Percentiles rank a stretch among this genome's conserved stretches.
Evolutionary conservation across 1,139 yeast species (phyloP).

Genomic region (Kodamaea ohmeri): DNA sequence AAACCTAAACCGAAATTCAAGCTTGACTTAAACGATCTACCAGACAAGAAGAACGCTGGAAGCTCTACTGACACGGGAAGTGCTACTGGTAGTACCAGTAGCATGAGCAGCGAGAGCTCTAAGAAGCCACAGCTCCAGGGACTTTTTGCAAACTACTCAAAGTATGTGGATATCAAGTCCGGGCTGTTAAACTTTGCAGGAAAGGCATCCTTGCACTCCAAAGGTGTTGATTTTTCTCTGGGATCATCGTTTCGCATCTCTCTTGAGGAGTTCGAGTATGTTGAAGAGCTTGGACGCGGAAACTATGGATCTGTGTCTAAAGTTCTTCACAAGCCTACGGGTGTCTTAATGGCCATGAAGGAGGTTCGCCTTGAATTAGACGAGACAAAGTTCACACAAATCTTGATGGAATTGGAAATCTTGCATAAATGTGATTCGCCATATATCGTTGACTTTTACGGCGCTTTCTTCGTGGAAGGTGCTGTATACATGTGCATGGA

Average conservation of each 20-base stretch:
- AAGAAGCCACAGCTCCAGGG: slow-evolving; percentile 40
- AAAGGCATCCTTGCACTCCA: slow-evolving; percentile 85
- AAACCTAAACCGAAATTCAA: slow-evolving; percentile 41
- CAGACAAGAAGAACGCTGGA: slow-evolving; percentile 11
- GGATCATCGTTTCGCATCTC: slow-evolving; percentile 88
- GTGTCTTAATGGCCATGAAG: slow-evolving; percentile 93
- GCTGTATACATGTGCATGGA: slow-evolving; percentile 99
- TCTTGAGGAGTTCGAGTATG: slow-evolving; percentile 77
- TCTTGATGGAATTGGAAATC: slow-evolving; percentile 91
- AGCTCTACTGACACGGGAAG: background rate
- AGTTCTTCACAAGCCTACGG: slow-evolving; percentile 92
- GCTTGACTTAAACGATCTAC: slow-evolving; percentile 27
- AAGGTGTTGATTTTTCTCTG: slow-evolving; percentile 85
- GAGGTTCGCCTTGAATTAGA: slow-evolving; percentile 91
- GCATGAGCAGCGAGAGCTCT: slow-evolving; percentile 3
- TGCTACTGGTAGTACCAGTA: background rate
- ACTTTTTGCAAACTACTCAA: slow-evolving; percentile 76
- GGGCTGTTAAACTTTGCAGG: slow-evolving; percentile 92
- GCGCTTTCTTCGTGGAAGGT: slow-evolving; percentile 96
- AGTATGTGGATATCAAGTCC: slow-evolving; percentile 85
- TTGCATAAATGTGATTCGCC: slow-evolving; percentile 89
- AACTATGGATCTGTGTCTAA: slow-evolving; percentile 94
- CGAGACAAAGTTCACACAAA: slow-evolving; percentile 87
- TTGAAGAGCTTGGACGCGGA: slow-evolving; percentile 90
- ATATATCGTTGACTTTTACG: slow-evolving; percentile 90